Conservation (phyloP, 1,284 basidiomycete genomes). For the Ceratobasidium papillatum region DNA sequence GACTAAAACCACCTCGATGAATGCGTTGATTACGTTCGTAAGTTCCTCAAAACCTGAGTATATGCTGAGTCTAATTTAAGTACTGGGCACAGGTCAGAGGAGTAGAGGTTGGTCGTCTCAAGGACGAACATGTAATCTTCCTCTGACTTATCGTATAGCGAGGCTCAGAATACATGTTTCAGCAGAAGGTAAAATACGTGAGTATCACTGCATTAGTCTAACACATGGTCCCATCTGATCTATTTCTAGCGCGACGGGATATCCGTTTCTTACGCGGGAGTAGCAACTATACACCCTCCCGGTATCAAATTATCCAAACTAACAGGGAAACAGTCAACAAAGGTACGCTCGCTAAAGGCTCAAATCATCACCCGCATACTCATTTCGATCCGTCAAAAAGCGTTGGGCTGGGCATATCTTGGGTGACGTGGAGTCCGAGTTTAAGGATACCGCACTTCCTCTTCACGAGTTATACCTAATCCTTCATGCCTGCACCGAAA, state of each 20-base stretch:
- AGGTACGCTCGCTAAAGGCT: not conserved
- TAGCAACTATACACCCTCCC: conserved; percentile 17
- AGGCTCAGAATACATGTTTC: not conserved
- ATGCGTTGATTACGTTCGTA: not conserved
- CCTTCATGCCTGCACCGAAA: not conserved
- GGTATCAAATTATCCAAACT: not conserved
- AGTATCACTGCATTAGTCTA: not conserved
- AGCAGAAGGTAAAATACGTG: not conserved
- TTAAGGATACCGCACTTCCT: not conserved
- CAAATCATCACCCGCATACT: not conserved
- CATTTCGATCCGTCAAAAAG: not conserved
- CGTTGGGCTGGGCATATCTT: not conserved
- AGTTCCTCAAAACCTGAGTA: not conserved
- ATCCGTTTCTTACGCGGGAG: not conserved
- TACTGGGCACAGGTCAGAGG: not conserved
- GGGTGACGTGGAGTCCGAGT: not conserved
- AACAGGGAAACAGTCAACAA: conserved; percentile 14
- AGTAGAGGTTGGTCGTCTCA: not conserved
- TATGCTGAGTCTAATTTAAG: not conserved
- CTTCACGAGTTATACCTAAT: not conserved
- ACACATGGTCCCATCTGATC: not conserved
- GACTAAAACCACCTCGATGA: not conserved
- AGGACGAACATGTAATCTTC: not conserved
- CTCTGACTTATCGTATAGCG: not conserved
- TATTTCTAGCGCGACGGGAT: not conserved